These are phyloP conservation scores for Rutstroemia sp. DNA, from an alignment of 2,329 filamentous ascomycete species.

Conservation along the genomic window DNA sequence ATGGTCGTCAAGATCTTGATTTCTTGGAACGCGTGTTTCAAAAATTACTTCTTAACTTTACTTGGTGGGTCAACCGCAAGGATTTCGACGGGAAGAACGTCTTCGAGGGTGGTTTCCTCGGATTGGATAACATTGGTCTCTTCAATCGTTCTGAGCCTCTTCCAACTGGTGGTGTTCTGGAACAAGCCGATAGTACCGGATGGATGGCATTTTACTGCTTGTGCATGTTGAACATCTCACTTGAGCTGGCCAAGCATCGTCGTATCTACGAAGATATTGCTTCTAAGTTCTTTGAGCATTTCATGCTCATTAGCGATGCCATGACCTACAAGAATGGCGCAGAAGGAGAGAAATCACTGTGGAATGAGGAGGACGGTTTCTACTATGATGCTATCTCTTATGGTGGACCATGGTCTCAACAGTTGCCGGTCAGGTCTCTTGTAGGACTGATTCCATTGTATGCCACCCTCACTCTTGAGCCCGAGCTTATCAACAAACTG, in stretches of 20 bases:
- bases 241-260: conserved; percentile 91
- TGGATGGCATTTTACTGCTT: conserved; percentile 99
- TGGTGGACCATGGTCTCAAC: conserved; percentile 87
- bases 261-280: conserved; percentile 95
- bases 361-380: conserved; percentile 95
- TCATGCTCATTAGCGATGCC: conserved; percentile 94
- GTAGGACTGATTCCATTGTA: conserved; percentile 93
- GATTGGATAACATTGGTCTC: conserved; percentile 91
- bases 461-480: conserved; percentile 85
- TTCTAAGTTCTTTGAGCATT: conserved; percentile 98
- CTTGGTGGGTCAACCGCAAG: conserved; percentile 99
- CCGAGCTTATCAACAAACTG: conserved; percentile 84
- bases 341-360: conserved; percentile 74
- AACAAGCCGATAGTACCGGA: conserved; percentile 94
- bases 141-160: conserved; percentile 96
- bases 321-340: conserved; percentile 75
- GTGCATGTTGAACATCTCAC: conserved; percentile 92
- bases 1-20: conserved; percentile 87
- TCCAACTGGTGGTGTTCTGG: conserved; percentile 85
- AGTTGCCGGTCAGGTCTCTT: conserved; percentile 84
- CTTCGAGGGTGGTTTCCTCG: conserved; percentile 93
- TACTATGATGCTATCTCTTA: conserved; percentile 98
- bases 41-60: conserved; percentile 92
- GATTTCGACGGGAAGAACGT: conserved; percentile 93
- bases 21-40: conserved; percentile 96